These are phyloP conservation scores for Onygena corvina DNA, from an alignment of 2,329 filamentous ascomycete genomes.

Conservation along the genomic window DNA sequence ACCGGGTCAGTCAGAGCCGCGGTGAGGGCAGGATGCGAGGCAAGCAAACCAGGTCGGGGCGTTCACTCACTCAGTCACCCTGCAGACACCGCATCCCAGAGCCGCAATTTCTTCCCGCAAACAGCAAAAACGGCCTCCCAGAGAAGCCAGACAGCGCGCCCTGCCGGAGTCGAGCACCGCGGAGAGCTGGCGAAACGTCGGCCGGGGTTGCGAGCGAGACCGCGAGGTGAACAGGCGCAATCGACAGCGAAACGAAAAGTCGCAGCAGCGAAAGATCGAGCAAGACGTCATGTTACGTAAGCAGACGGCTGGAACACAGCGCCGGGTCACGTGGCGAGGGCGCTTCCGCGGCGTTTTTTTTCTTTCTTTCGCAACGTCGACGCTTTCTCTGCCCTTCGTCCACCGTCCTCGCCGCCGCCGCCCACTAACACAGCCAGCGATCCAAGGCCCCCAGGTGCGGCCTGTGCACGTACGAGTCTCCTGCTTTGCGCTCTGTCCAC, in stretches of 20 bases:
- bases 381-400: background rate
- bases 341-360: background rate
- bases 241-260: background rate
- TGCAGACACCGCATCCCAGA: conserved; percentile 1
- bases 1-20: background rate
- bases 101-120: background rate
- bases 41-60: background rate
- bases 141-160: no score
- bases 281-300: conserved; percentile 7
- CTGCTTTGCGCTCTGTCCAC: no score
- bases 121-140: no score
- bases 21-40: background rate
- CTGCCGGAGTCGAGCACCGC: no score
- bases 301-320: background rate
- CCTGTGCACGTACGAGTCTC: no score
- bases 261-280: no score
- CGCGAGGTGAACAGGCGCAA: background rate
- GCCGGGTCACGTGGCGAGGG: background rate
- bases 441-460: no score
- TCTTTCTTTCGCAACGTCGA: background rate
- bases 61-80: background rate
- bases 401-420: background rate
- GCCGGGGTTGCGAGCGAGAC: no score
- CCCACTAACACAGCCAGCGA: no score
- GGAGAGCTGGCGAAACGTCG: no score